Conservation (phyloP, 495 filamentous ascomycete species). For the Hypoxylon lienhwacheense region DNA sequence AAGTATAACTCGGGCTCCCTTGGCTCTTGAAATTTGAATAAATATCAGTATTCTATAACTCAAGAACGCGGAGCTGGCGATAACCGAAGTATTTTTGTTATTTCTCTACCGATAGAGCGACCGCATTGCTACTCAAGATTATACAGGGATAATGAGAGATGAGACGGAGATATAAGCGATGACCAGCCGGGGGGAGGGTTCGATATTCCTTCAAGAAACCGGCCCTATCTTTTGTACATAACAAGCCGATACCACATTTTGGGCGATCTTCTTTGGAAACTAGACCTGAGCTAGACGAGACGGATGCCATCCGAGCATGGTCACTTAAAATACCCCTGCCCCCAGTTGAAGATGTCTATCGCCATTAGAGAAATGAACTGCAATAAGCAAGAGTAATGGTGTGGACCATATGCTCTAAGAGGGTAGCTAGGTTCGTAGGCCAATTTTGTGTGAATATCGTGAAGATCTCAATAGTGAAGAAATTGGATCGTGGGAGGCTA, state of each 20-base stretch:
- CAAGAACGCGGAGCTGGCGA: conserved; percentile 11
- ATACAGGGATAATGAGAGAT: conserved; percentile 1
- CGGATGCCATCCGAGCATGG: conserved; percentile 17
- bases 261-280: conserved; percentile 25
- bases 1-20: conserved; percentile 6
- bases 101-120: conserved; percentile 11
- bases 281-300: conserved; percentile 28
- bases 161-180: conserved; percentile 3
- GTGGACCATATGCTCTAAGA: no score
- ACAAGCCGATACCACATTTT: conserved; percentile 31
- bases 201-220: conserved; percentile 3
- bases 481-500: no score
- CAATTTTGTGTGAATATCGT: no score
- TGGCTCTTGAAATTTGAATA: conserved; percentile 20
- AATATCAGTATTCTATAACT: neutral
- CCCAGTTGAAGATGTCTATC: neutral
- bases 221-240: conserved; percentile 31
- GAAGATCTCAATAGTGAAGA: no score
- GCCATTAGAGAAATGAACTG: neutral
- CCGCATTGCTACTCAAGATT: conserved; percentile 3
- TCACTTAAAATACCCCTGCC: conserved; percentile 5
- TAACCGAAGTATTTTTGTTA: conserved; percentile 12
- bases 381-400: neutral
- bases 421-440: no score
- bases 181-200: conserved; percentile 1